phyloP scores from a whole-genome alignment of 2,329 filamentous ascomycete species.

The Colletotrichum brevisporum region DNA sequence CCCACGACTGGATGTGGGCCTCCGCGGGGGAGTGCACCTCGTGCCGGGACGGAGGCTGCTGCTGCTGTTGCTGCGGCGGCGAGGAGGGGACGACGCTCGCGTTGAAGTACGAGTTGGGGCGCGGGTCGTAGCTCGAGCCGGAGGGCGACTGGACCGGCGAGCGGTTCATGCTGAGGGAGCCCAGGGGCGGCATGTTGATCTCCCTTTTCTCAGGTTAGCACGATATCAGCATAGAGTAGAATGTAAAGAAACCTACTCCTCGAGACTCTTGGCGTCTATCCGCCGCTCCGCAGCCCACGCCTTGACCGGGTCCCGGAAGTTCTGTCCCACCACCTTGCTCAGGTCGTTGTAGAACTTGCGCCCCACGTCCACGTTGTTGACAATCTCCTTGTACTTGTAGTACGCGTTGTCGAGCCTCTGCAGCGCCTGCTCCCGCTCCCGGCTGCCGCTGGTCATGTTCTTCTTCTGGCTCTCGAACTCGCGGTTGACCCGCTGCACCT shows the following conservation, averaged over 20 bases:
- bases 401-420: constrained; percentile 93
- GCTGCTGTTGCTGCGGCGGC: constrained; percentile 33
- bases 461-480: constrained; percentile 82
- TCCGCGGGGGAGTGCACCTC: constrained; percentile 54
- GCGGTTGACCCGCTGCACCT: constrained; percentile 81
- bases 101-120: constrained; percentile 41
- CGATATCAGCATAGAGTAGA: constrained; percentile 32
- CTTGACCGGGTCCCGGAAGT: constrained; percentile 84
- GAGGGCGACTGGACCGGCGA: constrained; percentile 46
- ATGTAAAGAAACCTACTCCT: constrained; percentile 70
- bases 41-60: constrained; percentile 40
- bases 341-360: constrained; percentile 98
- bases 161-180: constrained; percentile 57
- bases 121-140: constrained; percentile 39
- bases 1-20: constrained; percentile 72
- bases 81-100: constrained; percentile 33
- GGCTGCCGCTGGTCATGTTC: constrained; percentile 73
- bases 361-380: constrained; percentile 90
- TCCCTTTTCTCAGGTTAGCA: constrained; percentile 54
- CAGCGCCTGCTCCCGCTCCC: constrained; percentile 86
- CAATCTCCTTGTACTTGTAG: constrained; percentile 95
- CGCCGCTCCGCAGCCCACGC: constrained; percentile 86
- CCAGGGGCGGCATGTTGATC: constrained; percentile 65
- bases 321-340: constrained; percentile 82
- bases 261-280: constrained; percentile 83